Evolutionary conservation across 2,329 filamentous ascomycete species (phyloP).

Genomic region (Ophiostoma tasmaniense): DNA sequence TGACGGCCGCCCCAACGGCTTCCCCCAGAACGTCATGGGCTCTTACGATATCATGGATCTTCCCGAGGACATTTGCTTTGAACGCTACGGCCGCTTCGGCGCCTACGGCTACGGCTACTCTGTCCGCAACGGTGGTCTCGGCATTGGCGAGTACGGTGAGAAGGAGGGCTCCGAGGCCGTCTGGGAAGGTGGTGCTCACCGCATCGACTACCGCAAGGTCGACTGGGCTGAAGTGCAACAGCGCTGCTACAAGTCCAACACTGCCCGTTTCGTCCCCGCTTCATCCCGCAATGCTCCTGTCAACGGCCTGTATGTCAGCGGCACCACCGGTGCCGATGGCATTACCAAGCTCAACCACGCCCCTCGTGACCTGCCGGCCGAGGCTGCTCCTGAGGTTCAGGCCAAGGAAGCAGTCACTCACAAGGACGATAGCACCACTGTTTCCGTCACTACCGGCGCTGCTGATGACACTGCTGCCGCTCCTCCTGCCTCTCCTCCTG

Average conservation of each 20-base stretch:
- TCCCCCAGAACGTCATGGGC: conserved; percentile 78
- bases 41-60: conserved; percentile 75
- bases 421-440: conserved; percentile 1
- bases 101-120: conserved; percentile 89
- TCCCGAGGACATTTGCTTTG: conserved; percentile 82
- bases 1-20: conserved; percentile 69
- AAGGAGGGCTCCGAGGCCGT: conserved; percentile 70
- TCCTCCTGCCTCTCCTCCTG: background rate
- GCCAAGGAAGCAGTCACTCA: background rate
- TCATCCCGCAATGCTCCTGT: conserved; percentile 33
- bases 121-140: conserved; percentile 65
- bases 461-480: conserved; percentile 24
- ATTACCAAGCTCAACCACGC: background rate
- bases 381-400: background rate
- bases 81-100: conserved; percentile 78
- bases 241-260: conserved; percentile 64
- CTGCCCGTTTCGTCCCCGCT: conserved; percentile 55
- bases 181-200: conserved; percentile 59
- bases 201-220: conserved; percentile 68
- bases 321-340: background rate
- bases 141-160: conserved; percentile 78
- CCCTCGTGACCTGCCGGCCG: background rate
- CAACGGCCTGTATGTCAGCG: conserved; percentile 44
- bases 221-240: conserved; percentile 74
- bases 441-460: background rate